phyloP scores from a whole-genome alignment of 768 basidiomycete genomes.

The Zangia roseola region DNA sequence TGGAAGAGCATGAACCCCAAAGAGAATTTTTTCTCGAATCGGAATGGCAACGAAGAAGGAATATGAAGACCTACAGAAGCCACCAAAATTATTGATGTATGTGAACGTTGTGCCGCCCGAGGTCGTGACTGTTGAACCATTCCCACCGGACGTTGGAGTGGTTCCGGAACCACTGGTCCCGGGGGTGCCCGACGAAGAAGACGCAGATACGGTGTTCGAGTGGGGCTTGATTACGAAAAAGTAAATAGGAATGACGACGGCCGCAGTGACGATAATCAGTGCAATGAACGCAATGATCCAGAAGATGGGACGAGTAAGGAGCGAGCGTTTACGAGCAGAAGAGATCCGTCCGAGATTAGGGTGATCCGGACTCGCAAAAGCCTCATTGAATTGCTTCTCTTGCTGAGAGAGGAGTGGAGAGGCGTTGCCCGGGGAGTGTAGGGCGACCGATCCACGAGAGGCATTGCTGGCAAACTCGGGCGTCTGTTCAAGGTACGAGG shows the following conservation, averaged over 20 bases:
- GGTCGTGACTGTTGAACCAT: constrained; percentile 63
- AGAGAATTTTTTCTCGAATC: neutral
- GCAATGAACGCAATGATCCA: constrained; percentile 31
- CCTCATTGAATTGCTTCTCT: constrained; percentile 17
- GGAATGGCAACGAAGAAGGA: neutral
- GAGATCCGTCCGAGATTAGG: neutral
- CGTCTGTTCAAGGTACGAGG: constrained; percentile 26
- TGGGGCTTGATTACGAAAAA: constrained; percentile 28
- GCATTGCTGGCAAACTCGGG: constrained; percentile 16
- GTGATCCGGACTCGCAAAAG: neutral
- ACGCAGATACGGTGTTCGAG: constrained; percentile 6
- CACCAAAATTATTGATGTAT: constrained; percentile 77
- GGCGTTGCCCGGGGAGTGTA: constrained; percentile 20
- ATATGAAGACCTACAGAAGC: constrained; percentile 52
- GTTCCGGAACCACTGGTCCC: constrained; percentile 9
- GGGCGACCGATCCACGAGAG: constrained; percentile 21
- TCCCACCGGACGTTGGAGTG: constrained; percentile 47
- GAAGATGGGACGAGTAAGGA: constrained; percentile 21
- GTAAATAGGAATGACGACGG: constrained; percentile 44
- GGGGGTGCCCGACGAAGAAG: neutral
- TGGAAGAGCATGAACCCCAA: neutral
- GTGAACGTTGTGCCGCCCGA: constrained; percentile 71
- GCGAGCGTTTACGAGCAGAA: constrained; percentile 15
- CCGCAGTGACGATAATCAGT: constrained; percentile 32
- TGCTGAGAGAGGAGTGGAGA: constrained; percentile 23